A percentile compares a stretch with the other conserved stretches of the same genome.
Conservation (phyloP, 306 rosid genomes). For the Echinosophora koreensis region DNA sequence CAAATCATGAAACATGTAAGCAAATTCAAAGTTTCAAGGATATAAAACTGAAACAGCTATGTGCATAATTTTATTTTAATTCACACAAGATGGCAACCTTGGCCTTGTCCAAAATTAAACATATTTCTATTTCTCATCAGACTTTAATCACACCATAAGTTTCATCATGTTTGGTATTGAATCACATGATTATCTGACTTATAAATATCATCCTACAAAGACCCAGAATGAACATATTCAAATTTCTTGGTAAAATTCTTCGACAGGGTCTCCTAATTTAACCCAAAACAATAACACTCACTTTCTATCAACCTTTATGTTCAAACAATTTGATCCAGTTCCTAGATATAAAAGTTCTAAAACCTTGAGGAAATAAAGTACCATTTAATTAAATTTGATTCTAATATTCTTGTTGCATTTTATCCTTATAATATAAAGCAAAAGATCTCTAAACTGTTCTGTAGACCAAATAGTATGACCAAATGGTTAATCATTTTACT, state of each 20-base stretch:
- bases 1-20: background rate
- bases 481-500: too few species aligned
- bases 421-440: too few species aligned
- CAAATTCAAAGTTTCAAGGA: background rate
- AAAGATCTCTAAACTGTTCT: too few species aligned
- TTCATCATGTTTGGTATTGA: too few species aligned
- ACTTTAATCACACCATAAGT: too few species aligned
- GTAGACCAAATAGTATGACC: too few species aligned
- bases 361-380: too few species aligned
- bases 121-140: background rate
- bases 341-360: background rate
- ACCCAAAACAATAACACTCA: too few species aligned
- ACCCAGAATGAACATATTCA: background rate
- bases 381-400: too few species aligned
- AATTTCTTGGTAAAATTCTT: background rate
- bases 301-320: too few species aligned
- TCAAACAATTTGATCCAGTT: background rate
- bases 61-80: background rate
- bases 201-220: background rate
- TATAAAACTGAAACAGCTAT: background rate
- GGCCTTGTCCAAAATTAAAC: background rate
- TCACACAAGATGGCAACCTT: background rate
- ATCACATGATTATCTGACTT: too few species aligned
- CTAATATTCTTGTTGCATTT: too few species aligned
- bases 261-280: background rate